Evolutionary conservation across 495 filamentous ascomycete genomes (phyloP).

Genomic region (Podospora tetraspora): DNA sequence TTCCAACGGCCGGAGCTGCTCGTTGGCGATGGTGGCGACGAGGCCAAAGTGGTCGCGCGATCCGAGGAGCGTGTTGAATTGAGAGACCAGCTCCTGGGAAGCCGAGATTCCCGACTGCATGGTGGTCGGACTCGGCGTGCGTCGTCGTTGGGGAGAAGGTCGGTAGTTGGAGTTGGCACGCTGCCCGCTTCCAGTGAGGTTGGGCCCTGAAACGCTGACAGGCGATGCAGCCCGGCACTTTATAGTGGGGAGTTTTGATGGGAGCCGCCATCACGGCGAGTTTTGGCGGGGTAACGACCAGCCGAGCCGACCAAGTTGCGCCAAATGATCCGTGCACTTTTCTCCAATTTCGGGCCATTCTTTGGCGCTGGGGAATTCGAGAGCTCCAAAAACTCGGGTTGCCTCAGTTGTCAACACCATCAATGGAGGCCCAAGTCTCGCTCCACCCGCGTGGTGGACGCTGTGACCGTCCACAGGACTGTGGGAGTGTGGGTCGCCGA

Average conservation of each 20-base stretch:
- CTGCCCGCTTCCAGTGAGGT: neutral
- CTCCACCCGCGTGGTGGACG: no score
- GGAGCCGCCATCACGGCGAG: neutral
- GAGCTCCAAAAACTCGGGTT: neutral
- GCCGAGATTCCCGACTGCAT: constrained; percentile 93
- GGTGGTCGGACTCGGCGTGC: constrained; percentile 11
- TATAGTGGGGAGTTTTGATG: neutral
- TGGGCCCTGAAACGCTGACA: neutral
- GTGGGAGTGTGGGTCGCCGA: no score
- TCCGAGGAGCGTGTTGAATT: constrained; percentile 70
- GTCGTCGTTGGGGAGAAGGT: neutral
- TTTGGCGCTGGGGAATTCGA: neutral
- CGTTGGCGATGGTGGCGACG: constrained; percentile 69
- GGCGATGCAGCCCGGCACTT: neutral
- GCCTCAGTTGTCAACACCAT: neutral
- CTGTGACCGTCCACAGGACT: no score
- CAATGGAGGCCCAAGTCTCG: no score
- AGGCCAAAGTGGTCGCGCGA: constrained; percentile 66
- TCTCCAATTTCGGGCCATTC: neutral
- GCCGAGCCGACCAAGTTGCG: neutral
- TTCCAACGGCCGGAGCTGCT: constrained; percentile 61
- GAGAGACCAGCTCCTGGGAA: constrained; percentile 75
- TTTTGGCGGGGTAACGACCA: neutral
- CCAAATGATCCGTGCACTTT: neutral
- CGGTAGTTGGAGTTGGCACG: neutral